Base-by-base conservation (phyloP, 2,329 filamentous ascomycete species). In the Sarocladium strictum region DNA sequence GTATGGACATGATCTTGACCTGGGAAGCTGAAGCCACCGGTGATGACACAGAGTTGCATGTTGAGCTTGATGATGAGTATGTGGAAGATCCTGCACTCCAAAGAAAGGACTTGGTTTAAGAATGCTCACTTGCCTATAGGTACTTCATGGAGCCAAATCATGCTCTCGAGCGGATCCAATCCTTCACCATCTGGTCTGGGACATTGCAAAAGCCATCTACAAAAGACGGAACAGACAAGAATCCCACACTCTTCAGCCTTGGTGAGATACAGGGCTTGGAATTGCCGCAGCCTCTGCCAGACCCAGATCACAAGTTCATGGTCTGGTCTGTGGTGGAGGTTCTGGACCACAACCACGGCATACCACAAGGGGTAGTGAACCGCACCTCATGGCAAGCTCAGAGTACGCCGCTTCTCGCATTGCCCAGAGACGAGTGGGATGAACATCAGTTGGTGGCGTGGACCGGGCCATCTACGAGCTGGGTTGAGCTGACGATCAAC, bases 351-450 rank as follows among this genome's bases (percentile, higher is more conserved):
- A 69, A 69, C 55, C 67, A 70, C 53, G 64, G 65, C 2, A 61
- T 76, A 1, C 62, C 70, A 1, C 59, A 63, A 5, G 61, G 67
- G 1, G 54, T 69, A 1, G 60, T 75, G 2, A 61, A 70, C 1
- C 35, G 35, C 6, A 38, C 35, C 9, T 38, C 35, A 5, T 38
- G 35, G 35, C 35, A 38, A n/a, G 9, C 35, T 5, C 35, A 38
- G 17, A 38, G 35, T 15, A 38, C 15, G n/a, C 35, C 35, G 12
- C 12, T 38, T 38, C 35, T 38, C 6, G 35, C 35, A 38, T 15
- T 38, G 35, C 35, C 35, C 12, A 7, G 35, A 38, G 17, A 38
- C 17, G 35, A 38, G 6, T 38, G 35, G 35, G 35, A 38, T n/a
- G 17, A n/a, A 15, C 9, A 38, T 38, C 35, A 38, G 35, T 15